Conservation (phyloP, 2,329 filamentous ascomycete genomes). For the Cladosporium sp. region DNA sequence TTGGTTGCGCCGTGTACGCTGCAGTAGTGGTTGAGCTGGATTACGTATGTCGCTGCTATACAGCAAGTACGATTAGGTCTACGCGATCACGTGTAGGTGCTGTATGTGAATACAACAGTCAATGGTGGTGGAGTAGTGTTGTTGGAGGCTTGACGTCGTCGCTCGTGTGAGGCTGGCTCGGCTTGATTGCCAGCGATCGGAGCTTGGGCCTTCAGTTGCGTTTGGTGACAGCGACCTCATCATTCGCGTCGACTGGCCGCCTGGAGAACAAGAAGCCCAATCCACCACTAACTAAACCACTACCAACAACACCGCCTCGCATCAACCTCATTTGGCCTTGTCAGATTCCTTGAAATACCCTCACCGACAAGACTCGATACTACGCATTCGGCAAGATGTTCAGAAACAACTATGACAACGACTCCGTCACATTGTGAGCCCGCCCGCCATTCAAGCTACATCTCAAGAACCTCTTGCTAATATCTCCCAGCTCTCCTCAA, state of each 20-base stretch:
- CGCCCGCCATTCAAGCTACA: background rate
- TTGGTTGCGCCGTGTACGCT: constrained; percentile 1
- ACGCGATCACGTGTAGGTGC: background rate
- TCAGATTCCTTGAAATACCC: background rate
- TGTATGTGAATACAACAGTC: background rate
- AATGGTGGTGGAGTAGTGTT: background rate
- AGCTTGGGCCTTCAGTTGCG: background rate
- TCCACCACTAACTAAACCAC: background rate
- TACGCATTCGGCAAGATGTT: constrained; percentile 66
- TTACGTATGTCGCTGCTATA: background rate
- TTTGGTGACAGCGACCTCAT: constrained; percentile 12
- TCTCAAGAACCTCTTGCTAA: background rate
- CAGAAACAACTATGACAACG: constrained; percentile 99
- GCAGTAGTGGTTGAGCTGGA: background rate
- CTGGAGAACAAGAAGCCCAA: constrained; percentile 4
- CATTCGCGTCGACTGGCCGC: constrained; percentile 12
- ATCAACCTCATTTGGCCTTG: constrained; percentile 12
- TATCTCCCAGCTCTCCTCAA: constrained; percentile 80
- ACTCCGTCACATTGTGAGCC: constrained; percentile 95
- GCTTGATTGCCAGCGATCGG: background rate
- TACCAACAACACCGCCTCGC: background rate
- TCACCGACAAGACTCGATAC: constrained; percentile 1
- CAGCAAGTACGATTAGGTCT: background rate
- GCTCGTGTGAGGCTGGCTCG: constrained; percentile 13
- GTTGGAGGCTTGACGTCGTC: background rate